Base-by-base conservation (phyloP, 805 yeast species). In the Myxozyma melibiosi region DNA sequence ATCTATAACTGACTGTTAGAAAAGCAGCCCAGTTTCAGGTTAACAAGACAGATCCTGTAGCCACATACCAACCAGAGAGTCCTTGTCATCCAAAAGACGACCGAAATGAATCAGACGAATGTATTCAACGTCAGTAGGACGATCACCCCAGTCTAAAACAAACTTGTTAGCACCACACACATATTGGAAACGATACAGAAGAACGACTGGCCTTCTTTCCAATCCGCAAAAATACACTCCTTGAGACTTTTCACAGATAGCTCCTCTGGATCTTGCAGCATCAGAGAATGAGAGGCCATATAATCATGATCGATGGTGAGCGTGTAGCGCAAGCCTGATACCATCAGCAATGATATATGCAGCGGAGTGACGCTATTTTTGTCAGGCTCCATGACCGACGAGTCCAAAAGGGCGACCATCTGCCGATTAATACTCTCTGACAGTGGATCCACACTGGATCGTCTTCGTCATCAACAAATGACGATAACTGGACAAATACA, bases 81-180 rank as follows among this genome's bases (percentile, higher is more conserved):
- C 58, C 16, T 41, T 48, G 31, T 56, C 55, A 20, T 57, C 54
- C 4, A 59, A 37, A 7, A 59, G 46, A 6, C 58, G 57, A 14
- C 63, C 63, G 33, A 59, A 53, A 37, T 57, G 55, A 11, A 59
- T 59, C 39, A 59, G 53, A 11, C 63, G 63, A 24, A 59, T 56
- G 39, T 38, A 45, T n/a, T n/a, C 43, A 3, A 62, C 11, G 13
- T 50, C 42, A 2, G 46, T 16, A 4, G 63, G 62, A 16, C 42
- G 52, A 4, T 37, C 62, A 16, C 63, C 63, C 63, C 61, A 56
- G 11, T 57, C 61, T 57, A 30, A 14, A n/a, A 27, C 33, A 25
- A 8, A 43, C 33, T 20, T 8, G 33, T 13, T 7, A 4, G 33
- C 33, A 16, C 18, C 33, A 27, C 47, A 20, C 27, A 7, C 39